Evolutionary conservation across 2,329 filamentous ascomycete species (phyloP).

Genomic region (Thielaviopsis musarum): DNA sequence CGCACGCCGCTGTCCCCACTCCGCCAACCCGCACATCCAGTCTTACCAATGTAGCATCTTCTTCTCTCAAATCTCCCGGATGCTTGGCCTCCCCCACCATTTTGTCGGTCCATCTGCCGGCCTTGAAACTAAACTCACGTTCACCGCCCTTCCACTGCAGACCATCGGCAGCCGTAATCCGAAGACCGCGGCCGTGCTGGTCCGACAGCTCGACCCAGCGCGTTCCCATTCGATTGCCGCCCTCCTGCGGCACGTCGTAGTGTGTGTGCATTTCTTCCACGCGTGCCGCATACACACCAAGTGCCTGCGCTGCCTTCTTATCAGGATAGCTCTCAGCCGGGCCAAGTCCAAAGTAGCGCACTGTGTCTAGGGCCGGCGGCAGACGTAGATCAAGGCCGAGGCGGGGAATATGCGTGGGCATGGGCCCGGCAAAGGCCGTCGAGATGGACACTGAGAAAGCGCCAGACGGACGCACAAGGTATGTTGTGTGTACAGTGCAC

Average conservation of each 20-base stretch:
- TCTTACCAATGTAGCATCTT: conserved; percentile 27
- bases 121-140: conserved; percentile 34
- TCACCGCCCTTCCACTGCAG: conserved; percentile 15
- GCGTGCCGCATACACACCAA: conserved; percentile 29
- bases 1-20: conserved; percentile 32
- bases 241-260: conserved; percentile 54
- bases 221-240: conserved; percentile 44
- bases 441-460: conserved; percentile 28
- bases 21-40: conserved; percentile 31
- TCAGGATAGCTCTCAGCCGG: conserved; percentile 49
- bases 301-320: conserved; percentile 36
- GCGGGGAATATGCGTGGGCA: conserved; percentile 40
- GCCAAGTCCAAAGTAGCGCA: conserved; percentile 45
- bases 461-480: conserved; percentile 31
- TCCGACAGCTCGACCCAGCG: conserved; percentile 33
- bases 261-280: conserved; percentile 35
- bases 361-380: conserved; percentile 26
- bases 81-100: conserved; percentile 43
- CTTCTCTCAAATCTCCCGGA: conserved; percentile 41
- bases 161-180: conserved; percentile 15
- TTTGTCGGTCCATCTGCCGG: conserved; percentile 32
- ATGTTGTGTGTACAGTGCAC: conserved; percentile 30
- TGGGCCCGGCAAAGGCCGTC: conserved; percentile 28
- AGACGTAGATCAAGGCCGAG: conserved; percentile 43
- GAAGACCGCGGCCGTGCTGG: conserved; percentile 17